A percentile compares a stretch with the other conserved stretches of the same genome.
Conservation (phyloP, 176 grass and related monocot genomes). For the maize (Zea mays) region DNA sequence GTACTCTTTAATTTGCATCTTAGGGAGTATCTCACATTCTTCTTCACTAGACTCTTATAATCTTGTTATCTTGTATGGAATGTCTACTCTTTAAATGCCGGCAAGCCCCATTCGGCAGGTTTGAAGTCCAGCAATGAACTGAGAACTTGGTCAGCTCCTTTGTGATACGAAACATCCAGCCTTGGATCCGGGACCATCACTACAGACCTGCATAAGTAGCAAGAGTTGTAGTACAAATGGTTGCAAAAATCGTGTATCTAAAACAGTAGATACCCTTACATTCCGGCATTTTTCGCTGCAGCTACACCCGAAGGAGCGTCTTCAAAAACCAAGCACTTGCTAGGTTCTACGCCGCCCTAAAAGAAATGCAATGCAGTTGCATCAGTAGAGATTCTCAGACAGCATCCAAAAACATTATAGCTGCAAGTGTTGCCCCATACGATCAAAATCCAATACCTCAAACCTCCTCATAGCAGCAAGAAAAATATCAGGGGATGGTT, state of each 20-base stretch:
- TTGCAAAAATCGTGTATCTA: background rate
- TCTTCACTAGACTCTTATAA: background rate
- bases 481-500: constrained; percentile 95
- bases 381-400: constrained; percentile 15
- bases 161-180: constrained; percentile 81
- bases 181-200: constrained; percentile 83
- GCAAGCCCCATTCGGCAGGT: constrained; percentile 70
- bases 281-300: constrained; percentile 87
- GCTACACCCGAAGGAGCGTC: constrained; percentile 87
- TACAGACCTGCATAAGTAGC: constrained; percentile 53
- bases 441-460: constrained; percentile 47
- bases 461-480: constrained; percentile 80
- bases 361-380: constrained; percentile 12
- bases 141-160: constrained; percentile 84
- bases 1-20: no score
- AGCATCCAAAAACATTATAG: constrained; percentile 17
- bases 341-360: constrained; percentile 63
- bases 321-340: constrained; percentile 85
- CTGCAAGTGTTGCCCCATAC: background rate
- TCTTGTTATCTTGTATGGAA: background rate
- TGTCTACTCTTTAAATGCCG: constrained; percentile 57
- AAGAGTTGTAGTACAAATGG: background rate
- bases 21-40: background rate
- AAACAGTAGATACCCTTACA: constrained; percentile 47
- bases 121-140: constrained; percentile 71